Evolutionary conservation across 176 grass and related monocot genomes (phyloP).

Genomic region (Rhynchospora breviuscula): DNA sequence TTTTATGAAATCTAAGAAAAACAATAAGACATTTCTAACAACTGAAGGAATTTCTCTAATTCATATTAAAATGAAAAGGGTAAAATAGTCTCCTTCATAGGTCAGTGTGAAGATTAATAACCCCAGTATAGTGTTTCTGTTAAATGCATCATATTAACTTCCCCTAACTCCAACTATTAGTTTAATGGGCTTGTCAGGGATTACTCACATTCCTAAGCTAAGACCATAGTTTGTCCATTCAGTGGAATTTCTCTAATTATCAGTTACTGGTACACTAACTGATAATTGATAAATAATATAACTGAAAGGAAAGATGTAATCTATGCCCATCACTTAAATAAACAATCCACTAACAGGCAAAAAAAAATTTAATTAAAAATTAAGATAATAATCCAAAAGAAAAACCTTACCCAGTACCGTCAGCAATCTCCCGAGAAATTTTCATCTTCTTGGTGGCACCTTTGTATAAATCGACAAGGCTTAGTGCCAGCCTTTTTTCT

Average conservation of each 20-base stretch:
- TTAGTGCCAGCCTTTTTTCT: conserved; percentile 59
- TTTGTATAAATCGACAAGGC: conserved; percentile 78
- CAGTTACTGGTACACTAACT: too few species aligned
- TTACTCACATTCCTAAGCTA: not conserved
- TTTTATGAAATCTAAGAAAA: too few species aligned
- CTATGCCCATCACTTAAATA: not conserved
- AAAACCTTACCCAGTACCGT: conserved; percentile 48
- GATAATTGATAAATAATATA: not conserved
- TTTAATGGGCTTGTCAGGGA: not conserved
- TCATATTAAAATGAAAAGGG: not conserved
- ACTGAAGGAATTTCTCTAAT: not conserved
- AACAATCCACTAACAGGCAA: not conserved
- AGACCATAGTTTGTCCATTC: not conserved
- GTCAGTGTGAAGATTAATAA: not conserved
- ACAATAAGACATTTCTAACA: not conserved
- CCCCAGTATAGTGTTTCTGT: too few species aligned
- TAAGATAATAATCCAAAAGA: not conserved
- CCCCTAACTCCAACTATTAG: not conserved
- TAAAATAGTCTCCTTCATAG: not conserved
- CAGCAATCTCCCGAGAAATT: conserved; percentile 73
- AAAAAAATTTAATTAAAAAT: not conserved
- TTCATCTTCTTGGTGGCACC: conserved; percentile 95
- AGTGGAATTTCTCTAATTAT: too few species aligned
- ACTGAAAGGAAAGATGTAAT: not conserved
- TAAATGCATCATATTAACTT: too few species aligned